phyloP scores from a whole-genome alignment of 1,139 yeast genomes.

The Kodamaea plutei region DNA sequence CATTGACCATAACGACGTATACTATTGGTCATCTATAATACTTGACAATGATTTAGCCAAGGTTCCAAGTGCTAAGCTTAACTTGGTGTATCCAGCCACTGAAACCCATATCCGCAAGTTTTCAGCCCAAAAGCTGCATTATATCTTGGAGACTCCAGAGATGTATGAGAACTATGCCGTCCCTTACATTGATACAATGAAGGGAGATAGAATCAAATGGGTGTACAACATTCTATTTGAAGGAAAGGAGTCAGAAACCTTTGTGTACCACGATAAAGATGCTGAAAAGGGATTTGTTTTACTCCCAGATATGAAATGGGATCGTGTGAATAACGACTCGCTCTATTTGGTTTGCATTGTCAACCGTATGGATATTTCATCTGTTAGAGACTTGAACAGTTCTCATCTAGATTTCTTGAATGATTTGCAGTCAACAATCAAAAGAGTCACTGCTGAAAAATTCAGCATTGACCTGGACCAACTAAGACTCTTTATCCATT shows the following conservation, averaged over 20 bases:
- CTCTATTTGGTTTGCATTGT: constrained; percentile 79
- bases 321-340: constrained; percentile 61
- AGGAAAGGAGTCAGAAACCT: constrained; percentile 81
- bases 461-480: constrained; percentile 40
- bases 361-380: constrained; percentile 62
- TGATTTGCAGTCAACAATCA: constrained; percentile 41
- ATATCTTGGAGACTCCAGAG: constrained; percentile 78
- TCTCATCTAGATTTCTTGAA: constrained; percentile 57
- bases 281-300: constrained; percentile 53
- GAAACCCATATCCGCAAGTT: constrained; percentile 78
- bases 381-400: constrained; percentile 69
- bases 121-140: constrained; percentile 50
- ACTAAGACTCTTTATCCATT: constrained; percentile 74
- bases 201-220: constrained; percentile 82
- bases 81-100: constrained; percentile 86
- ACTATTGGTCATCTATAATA: constrained; percentile 69
- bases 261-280: constrained; percentile 61
- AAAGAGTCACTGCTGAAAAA: constrained; percentile 43
- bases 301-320: constrained; percentile 93
- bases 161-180: constrained; percentile 56
- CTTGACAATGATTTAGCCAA: constrained; percentile 44
- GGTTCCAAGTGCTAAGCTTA: constrained; percentile 65
- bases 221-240: constrained; percentile 77
- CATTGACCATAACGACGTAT: constrained; percentile 73
- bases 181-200: constrained; percentile 76